A percentile compares a stretch with the other conserved stretches of the same genome.
phyloP scores from a whole-genome alignment of 257 asterid genomes.

The Apocynum venetum region DNA sequence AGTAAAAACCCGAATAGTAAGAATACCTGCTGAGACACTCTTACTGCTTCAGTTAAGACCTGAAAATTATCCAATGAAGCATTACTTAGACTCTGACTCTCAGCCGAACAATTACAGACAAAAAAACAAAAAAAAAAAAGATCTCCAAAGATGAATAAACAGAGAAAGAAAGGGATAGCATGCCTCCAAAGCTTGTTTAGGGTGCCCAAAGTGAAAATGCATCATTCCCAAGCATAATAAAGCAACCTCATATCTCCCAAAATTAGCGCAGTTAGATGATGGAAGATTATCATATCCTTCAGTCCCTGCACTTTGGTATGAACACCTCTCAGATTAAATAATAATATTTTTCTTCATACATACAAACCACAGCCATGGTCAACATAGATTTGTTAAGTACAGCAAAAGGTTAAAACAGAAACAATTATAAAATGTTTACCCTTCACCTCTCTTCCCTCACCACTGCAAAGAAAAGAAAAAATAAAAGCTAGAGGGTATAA shows the following conservation, averaged over 20 bases:
- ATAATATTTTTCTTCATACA: neutral
- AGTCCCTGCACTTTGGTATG: slow-evolving; percentile 95
- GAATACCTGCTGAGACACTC: slow-evolving; percentile 91
- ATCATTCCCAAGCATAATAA: slow-evolving; percentile 91
- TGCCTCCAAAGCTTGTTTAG: slow-evolving; percentile 90
- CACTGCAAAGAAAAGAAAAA: neutral
- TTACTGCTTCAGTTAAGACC: slow-evolving; percentile 95
- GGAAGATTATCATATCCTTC: slow-evolving; percentile 77
- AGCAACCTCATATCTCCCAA: slow-evolving; percentile 89
- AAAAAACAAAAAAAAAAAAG: neutral
- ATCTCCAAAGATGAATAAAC: slow-evolving; percentile 13
- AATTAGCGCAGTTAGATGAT: slow-evolving; percentile 51
- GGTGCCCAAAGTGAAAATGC: slow-evolving; percentile 96
- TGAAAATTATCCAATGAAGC: slow-evolving; percentile 32
- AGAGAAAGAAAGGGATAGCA: slow-evolving; percentile 4
- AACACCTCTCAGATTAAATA: slow-evolving; percentile 35
- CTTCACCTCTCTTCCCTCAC: neutral
- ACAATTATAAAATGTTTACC: neutral
- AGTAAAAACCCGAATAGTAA: slow-evolving; percentile 13
- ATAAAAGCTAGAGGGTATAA: neutral
- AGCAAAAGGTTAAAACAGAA: neutral
- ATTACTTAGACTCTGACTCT: slow-evolving; percentile 11
- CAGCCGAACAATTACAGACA: neutral
- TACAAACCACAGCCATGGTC: neutral
- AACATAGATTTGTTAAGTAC: neutral